Conservation (phyloP, 441 rosid species). For the Populus trichocarpa region DNA sequence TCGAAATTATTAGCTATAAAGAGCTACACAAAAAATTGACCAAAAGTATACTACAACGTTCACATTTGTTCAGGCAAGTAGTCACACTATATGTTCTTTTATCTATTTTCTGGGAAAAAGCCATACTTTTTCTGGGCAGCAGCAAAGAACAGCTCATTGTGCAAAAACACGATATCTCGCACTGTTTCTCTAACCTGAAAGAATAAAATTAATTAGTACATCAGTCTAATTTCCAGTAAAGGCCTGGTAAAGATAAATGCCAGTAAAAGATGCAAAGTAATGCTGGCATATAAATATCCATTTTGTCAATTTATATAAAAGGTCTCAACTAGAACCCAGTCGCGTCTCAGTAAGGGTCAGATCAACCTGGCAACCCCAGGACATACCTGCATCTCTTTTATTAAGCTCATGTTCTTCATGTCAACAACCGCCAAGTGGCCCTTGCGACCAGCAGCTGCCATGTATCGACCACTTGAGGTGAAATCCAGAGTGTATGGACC, state of each 20-base stretch:
- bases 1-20: slow-evolving; percentile 13
- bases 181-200: slow-evolving; percentile 89
- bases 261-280: background rate
- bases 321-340: background rate
- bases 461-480: slow-evolving; percentile 79
- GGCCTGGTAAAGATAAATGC: background rate
- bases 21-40: too few relatives aligned
- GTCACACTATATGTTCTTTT: background rate
- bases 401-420: slow-evolving; percentile 56
- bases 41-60: background rate
- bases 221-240: background rate
- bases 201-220: slow-evolving; percentile 16
- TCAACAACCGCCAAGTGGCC: slow-evolving; percentile 89
- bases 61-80: background rate
- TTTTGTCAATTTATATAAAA: background rate
- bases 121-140: slow-evolving; percentile 91
- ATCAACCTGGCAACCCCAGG: background rate
- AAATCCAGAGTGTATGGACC: slow-evolving; percentile 90
- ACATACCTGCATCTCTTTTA: slow-evolving; percentile 79
- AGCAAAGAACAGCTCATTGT: slow-evolving; percentile 82
- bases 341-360: background rate
- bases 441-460: slow-evolving; percentile 88
- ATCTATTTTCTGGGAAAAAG: background rate
- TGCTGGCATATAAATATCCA: background rate
- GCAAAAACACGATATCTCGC: slow-evolving; percentile 78